Evolutionary conservation across 768 basidiomycete species (phyloP).

Genomic region (Termitomyces sp.): DNA sequence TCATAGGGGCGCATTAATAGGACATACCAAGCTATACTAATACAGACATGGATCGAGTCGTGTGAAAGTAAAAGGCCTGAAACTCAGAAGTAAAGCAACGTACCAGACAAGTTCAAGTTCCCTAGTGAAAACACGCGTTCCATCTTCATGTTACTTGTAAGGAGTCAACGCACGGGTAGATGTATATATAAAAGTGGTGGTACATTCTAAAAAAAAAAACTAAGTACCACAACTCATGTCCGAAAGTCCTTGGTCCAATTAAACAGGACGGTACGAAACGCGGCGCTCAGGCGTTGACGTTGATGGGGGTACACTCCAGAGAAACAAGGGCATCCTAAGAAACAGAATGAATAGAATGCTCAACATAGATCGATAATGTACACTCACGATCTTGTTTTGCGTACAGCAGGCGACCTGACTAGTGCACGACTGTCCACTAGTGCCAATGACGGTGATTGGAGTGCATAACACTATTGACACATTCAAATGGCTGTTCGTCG

Average conservation of each 20-base stretch:
- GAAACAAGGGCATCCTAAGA: not conserved
- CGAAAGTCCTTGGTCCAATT: not conserved
- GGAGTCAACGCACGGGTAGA: not conserved
- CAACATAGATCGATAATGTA: not conserved
- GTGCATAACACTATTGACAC: not conserved
- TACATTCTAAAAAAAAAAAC: not conserved
- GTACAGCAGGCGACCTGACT: not conserved
- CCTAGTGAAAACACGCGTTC: too few relatives aligned
- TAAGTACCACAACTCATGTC: not conserved
- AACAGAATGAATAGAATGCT: not conserved
- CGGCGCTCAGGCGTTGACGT: not conserved
- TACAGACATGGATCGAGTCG: too few relatives aligned
- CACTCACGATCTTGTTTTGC: not conserved
- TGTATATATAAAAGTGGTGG: too few relatives aligned
- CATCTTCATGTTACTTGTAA: not conserved
- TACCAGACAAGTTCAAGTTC: too few relatives aligned
- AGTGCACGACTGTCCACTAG: not conserved
- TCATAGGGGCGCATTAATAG: too few relatives aligned
- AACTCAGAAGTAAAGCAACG: too few relatives aligned
- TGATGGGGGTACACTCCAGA: not conserved
- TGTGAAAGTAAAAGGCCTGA: too few relatives aligned
- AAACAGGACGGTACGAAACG: too few relatives aligned
- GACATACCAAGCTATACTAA: too few relatives aligned
- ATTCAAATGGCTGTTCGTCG: too few relatives aligned
- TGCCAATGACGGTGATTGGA: not conserved